These are phyloP conservation scores for Aspergillus spinulosporus DNA, from an alignment of 2,329 filamentous ascomycete genomes.

Conservation along the genomic window DNA sequence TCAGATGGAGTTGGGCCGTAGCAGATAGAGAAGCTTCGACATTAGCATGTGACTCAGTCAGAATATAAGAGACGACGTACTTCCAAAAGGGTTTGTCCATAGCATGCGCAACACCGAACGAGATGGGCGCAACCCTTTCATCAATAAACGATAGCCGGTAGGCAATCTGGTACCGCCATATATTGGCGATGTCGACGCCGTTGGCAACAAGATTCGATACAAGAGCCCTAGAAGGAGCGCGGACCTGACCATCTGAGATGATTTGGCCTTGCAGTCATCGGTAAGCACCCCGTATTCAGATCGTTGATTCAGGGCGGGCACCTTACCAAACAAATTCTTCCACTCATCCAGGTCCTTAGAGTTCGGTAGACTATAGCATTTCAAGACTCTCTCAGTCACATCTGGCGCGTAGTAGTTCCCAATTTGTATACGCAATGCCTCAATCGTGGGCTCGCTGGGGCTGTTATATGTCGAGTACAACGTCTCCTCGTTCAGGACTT, in stretches of 20 bases:
- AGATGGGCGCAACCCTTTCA: slow-evolving; percentile 39
- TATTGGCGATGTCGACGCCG: slow-evolving; percentile 36
- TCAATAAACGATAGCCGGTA: slow-evolving; percentile 47
- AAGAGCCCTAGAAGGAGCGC: slow-evolving; percentile 23
- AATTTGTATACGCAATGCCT: slow-evolving; percentile 41
- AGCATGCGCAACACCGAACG: slow-evolving; percentile 35
- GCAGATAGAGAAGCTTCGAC: slow-evolving; percentile 38
- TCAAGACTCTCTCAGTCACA: slow-evolving; percentile 26
- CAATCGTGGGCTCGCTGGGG: slow-evolving; percentile 30
- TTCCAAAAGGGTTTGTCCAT: slow-evolving; percentile 50
- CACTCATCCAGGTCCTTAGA: background rate
- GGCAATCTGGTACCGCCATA: slow-evolving; percentile 47
- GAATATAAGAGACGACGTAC: slow-evolving; percentile 27
- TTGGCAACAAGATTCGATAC: slow-evolving; percentile 26
- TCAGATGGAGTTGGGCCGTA: slow-evolving; percentile 42
- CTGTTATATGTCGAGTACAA: slow-evolving; percentile 46
- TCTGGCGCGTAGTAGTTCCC: slow-evolving; percentile 48
- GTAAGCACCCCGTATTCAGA: too few species aligned
- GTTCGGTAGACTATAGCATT: background rate
- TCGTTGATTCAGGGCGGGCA: too few species aligned
- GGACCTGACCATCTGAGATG: slow-evolving; percentile 26
- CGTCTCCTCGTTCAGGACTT: slow-evolving; percentile 48
- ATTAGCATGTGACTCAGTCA: background rate
- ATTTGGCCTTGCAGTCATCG: slow-evolving; percentile 33
- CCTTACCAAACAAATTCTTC: background rate